These are phyloP conservation scores for Peronospora belbahrii DNA, from an alignment of 352 stramenopile species.

Conservation along the genomic window DNA sequence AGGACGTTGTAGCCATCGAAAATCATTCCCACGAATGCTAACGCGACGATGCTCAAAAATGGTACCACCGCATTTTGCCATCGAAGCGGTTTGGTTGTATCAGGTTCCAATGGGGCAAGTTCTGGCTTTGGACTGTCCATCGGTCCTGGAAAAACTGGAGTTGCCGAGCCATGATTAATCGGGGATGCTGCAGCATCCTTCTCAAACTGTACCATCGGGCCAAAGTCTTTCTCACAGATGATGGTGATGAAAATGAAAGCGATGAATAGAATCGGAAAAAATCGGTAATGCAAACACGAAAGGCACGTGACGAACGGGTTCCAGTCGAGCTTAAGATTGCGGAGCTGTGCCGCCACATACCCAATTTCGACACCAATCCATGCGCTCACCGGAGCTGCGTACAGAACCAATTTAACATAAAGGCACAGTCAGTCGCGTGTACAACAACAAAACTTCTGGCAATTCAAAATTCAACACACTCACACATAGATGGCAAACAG, in stretches of 20 bases:
- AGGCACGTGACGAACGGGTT: constrained; percentile 84
- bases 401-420: constrained; percentile 1
- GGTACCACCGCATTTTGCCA: constrained; percentile 84
- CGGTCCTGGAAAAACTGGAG: constrained; percentile 48
- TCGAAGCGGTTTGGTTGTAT: constrained; percentile 60
- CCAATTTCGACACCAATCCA: constrained; percentile 88
- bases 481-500: constrained; percentile 82
- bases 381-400: constrained; percentile 69
- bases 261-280: constrained; percentile 86
- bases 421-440: constrained; percentile 1
- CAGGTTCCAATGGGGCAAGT: constrained; percentile 58
- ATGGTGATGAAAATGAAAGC: constrained; percentile 88
- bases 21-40: constrained; percentile 86
- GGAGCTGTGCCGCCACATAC: constrained; percentile 74
- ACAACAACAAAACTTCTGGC: background rate
- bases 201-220: constrained; percentile 82
- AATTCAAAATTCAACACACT: constrained; percentile 7
- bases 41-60: constrained; percentile 71
- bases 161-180: constrained; percentile 54
- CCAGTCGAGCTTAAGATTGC: constrained; percentile 72
- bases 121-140: constrained; percentile 63
- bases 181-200: constrained; percentile 70
- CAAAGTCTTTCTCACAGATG: constrained; percentile 83
- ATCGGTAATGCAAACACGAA: constrained; percentile 77
- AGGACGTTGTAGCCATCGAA: constrained; percentile 63